Evolutionary conservation across 176 grass and related monocot species (phyloP), one percentile per base, ranked within the genome.

Genomic region (Carex cristatella): DNA sequence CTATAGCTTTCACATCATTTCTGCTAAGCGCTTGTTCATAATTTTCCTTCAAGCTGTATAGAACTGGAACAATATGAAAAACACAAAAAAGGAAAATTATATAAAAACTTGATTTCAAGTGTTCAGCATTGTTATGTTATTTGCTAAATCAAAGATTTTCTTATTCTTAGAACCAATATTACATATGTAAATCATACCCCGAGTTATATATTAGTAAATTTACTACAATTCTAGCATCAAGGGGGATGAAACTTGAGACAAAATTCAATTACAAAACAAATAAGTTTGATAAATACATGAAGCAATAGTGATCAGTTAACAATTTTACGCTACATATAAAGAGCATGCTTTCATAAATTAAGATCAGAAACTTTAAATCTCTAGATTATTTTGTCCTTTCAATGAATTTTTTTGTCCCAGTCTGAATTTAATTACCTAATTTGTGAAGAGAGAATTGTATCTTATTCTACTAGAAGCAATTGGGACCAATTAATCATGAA

Each of bases 1-100:
- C 93, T 86, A 95, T 92, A 78, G 93, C 91, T 90, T 98, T 94
- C 28, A 98, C 96, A 98, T 98, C 88, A 30, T 79, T 87, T 82
- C 96, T 94, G 55, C 27, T 79, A 82, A 98, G 61, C 18, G 93
- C 93, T 91, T 95, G 73, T 86, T 85, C 90, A 54, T 95, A 99
- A 87, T 83, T 92, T 58, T 92, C 88, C 65, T 88, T 99, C 64
- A 98, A 88, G 63, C 88, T 91, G 65, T 83, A 64, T 7, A 99
- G 65, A 40, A 99, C 96, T 99, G 87, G 62, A 71, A 61, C 5
- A 74, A 75, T 59, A 83, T 18, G 84, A 57, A 88, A 10, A 81
- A 87, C 76, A 18, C 57, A 66, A 33, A 15, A 58, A 10, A 58
- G 28, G 18, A 2, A 15, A 42, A 71, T 44, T 83, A 31, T 33